phyloP scores from a whole-genome alignment of 805 yeast species.

The Isabelozyma heimii region DNA sequence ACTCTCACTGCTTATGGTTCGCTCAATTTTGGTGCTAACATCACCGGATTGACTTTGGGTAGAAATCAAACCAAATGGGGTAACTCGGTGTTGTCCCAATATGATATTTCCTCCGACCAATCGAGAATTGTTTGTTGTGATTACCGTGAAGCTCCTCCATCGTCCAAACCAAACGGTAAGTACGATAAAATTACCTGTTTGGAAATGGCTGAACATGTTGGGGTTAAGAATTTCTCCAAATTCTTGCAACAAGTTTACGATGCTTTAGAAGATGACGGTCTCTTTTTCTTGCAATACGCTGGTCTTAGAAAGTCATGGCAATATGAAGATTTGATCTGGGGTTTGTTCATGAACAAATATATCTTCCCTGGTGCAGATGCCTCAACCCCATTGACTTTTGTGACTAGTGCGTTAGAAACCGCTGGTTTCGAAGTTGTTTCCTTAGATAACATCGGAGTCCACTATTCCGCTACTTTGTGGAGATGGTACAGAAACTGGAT shows the following conservation, averaged over 20 bases:
- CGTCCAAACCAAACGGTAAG: conserved; percentile 38
- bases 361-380: conserved; percentile 98
- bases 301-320: conserved; percentile 93
- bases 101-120: conserved; percentile 68
- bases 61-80: conserved; percentile 91
- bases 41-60: conserved; percentile 88
- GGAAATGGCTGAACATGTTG: conserved; percentile 97
- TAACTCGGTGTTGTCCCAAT: conserved; percentile 61
- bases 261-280: conserved; percentile 88
- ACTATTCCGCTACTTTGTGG: conserved; percentile 88
- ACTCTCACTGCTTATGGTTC: conserved; percentile 85
- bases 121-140: conserved; percentile 77
- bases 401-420: conserved; percentile 70
- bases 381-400: conserved; percentile 87
- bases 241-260: conserved; percentile 80
- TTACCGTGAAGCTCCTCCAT: conserved; percentile 87
- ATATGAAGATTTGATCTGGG: conserved; percentile 92
- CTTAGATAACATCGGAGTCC: conserved; percentile 87
- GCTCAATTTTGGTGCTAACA: conserved; percentile 76
- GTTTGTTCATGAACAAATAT: conserved; percentile 92
- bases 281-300: conserved; percentile 83
- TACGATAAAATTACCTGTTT: conserved; percentile 87
- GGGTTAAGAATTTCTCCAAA: conserved; percentile 75
- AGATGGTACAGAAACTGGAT: conserved; percentile 95
- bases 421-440: conserved; percentile 84